Conservation (phyloP, 768 basidiomycete species). For the Solioccasus polychromus region DNA sequence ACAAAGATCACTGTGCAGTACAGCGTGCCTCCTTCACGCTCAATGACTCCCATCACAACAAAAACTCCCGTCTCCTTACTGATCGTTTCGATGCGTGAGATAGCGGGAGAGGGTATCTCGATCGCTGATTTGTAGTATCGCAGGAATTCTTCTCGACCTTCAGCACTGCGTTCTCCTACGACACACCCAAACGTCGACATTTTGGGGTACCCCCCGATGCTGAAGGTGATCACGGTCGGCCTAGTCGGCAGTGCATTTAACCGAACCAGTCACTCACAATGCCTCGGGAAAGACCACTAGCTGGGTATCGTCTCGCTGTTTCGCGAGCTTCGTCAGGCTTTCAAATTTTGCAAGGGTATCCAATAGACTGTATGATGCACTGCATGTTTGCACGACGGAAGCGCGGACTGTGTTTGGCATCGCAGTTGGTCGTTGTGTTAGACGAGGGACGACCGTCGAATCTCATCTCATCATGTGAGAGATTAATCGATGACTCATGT, state of each 20-base stretch:
- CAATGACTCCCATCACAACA: slow-evolving; percentile 59
- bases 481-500: neutral
- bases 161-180: slow-evolving; percentile 47
- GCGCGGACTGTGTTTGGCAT: slow-evolving; percentile 40
- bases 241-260: neutral
- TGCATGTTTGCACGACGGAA: slow-evolving; percentile 53
- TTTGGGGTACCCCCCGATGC: slow-evolving; percentile 61
- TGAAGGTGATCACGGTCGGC: slow-evolving; percentile 13
- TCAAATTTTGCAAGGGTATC: slow-evolving; percentile 52
- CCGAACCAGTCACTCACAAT: slow-evolving; percentile 39
- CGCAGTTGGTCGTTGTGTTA: neutral
- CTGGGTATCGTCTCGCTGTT: slow-evolving; percentile 44
- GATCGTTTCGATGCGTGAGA: slow-evolving; percentile 46
- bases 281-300: slow-evolving; percentile 58
- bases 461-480: neutral
- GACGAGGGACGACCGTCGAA: neutral
- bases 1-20: slow-evolving; percentile 62
- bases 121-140: slow-evolving; percentile 55
- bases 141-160: slow-evolving; percentile 59
- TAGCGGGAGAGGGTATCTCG: slow-evolving; percentile 51
- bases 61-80: slow-evolving; percentile 49
- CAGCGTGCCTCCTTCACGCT: slow-evolving; percentile 55
- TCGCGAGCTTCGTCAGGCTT: slow-evolving; percentile 41
- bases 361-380: slow-evolving; percentile 42
- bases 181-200: slow-evolving; percentile 42